Evolutionary conservation across 2,329 filamentous ascomycete genomes (phyloP), one percentile per base, ranked within the genome.

Genomic region (Leptodontidium sp.): DNA sequence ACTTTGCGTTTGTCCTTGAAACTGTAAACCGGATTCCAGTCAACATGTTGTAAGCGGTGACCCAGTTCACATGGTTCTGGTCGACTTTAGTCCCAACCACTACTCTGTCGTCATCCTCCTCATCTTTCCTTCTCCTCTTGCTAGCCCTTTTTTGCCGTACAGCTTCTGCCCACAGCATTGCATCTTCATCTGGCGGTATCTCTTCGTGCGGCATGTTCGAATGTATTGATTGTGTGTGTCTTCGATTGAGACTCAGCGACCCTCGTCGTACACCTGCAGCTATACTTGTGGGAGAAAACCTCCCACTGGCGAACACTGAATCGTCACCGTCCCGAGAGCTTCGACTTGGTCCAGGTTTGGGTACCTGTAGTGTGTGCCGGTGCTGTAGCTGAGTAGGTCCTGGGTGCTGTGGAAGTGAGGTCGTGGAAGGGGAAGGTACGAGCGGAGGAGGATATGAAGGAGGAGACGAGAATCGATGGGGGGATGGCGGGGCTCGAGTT

Each of bases 41-140:
- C 82, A 99, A 87, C 96, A 99, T 99, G 81, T 99, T 99, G 84
- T 99, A 99, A 68, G 96, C 96, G 1, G 94, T 98, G 55, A 97
- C 94, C 90, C 93, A 99, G 80, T 98, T 98, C 74, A 93, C 92
- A 80, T 99, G 96, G 77, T 93, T 92, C 83, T 98, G 94, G 79
- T 99, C 96, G 64, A 99, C 96, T 82, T 98, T 98, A 68, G 93
- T 99, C 69, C 96, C 96, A 21, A 99, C 94, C 40, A 98, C 87
- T 11, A 99, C 95, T 71, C 94, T 89, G 76, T 98, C 95, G 70
- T 98, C 96, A 73, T 98, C 94, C 75, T 98, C 91, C 71, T 91
- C 91, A 71, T 98, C 94, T 77, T 90, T 91, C 74, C 90, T 87
- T 80, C 89, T 92, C 78, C 92, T 88, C 83, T 94, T 96, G 80